These are phyloP conservation scores for Allium cepa DNA, from an alignment of 106 monocot species.

Conservation along the genomic window DNA sequence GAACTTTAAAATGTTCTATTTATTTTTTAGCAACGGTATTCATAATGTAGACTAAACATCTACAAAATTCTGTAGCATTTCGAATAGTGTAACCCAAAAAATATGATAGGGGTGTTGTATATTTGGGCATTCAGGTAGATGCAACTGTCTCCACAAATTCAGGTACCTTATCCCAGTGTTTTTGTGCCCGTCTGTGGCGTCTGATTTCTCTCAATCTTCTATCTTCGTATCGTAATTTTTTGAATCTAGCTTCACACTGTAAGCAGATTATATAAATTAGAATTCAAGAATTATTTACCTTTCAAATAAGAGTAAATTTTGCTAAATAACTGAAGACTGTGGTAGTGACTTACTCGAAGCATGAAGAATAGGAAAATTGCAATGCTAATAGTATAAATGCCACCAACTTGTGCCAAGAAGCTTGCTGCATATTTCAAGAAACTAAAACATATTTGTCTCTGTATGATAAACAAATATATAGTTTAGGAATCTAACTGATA, in stretches of 20 bases:
- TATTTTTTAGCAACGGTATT: no score
- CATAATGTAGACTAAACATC: no score
- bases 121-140: no score
- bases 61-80: no score
- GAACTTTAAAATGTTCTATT: no score
- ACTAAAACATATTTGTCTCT: background rate
- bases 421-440: slow-evolving; percentile 49
- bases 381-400: slow-evolving; percentile 67
- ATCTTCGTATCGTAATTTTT: slow-evolving; percentile 61
- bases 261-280: slow-evolving; percentile 1
- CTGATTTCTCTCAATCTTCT: slow-evolving; percentile 37
- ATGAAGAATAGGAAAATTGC: slow-evolving; percentile 68
- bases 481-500: background rate
- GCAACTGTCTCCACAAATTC: no score
- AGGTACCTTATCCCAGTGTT: slow-evolving; percentile 64
- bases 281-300: background rate
- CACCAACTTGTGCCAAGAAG: slow-evolving; percentile 83
- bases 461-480: background rate
- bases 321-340: background rate
- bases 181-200: slow-evolving; percentile 41
- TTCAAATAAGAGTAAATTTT: background rate
- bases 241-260: slow-evolving; percentile 70
- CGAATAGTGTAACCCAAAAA: no score
- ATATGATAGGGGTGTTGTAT: no score
- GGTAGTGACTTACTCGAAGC: slow-evolving; percentile 51